A percentile compares a stretch with the other conserved stretches of the same genome.
These are phyloP conservation scores for Aspergillus tubingensis DNA, from an alignment of 2,329 filamentous ascomycete genomes.

Conservation along the genomic window DNA sequence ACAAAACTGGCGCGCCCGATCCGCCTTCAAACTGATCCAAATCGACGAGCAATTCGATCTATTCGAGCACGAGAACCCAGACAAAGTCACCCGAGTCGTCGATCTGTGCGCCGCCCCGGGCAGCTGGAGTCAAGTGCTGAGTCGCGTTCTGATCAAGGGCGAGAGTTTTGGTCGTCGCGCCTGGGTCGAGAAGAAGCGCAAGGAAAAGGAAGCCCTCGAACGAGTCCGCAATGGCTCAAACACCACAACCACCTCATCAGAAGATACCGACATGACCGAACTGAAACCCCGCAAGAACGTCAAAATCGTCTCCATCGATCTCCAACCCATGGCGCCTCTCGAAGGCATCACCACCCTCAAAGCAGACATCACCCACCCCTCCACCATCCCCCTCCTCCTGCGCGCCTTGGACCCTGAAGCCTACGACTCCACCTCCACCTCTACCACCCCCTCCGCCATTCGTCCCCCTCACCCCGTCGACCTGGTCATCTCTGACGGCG, in stretches of 20 bases:
- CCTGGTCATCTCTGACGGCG: constrained; percentile 91
- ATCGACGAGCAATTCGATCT: constrained; percentile 95
- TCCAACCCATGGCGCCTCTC: constrained; percentile 93
- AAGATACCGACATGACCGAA: constrained; percentile 31
- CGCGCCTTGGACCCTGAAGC: constrained; percentile 77
- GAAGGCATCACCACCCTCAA: constrained; percentile 89
- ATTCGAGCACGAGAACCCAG: constrained; percentile 62
- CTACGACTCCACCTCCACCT: constrained; percentile 43
- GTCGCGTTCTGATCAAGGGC: constrained; percentile 87
- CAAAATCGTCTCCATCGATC: constrained; percentile 92
- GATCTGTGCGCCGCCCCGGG: constrained; percentile 95
- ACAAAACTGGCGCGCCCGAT: constrained; percentile 95
- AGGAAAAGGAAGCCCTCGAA: constrained; percentile 46
- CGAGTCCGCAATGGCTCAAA: constrained; percentile 19
- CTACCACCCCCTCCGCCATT: constrained; percentile 43
- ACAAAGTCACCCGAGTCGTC: constrained; percentile 85
- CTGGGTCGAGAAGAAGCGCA: constrained; percentile 81
- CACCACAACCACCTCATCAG: constrained; percentile 27
- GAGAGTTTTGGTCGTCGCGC: constrained; percentile 84
- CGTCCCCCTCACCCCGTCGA: constrained; percentile 77
- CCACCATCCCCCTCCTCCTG: constrained; percentile 86
- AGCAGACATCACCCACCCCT: constrained; percentile 96
- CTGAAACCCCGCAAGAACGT: constrained; percentile 66
- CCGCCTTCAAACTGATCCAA: constrained; percentile 95
- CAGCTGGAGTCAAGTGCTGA: constrained; percentile 96